Conservation (phyloP, 2,329 filamentous ascomycete genomes). For the Penicillium polonicum region DNA sequence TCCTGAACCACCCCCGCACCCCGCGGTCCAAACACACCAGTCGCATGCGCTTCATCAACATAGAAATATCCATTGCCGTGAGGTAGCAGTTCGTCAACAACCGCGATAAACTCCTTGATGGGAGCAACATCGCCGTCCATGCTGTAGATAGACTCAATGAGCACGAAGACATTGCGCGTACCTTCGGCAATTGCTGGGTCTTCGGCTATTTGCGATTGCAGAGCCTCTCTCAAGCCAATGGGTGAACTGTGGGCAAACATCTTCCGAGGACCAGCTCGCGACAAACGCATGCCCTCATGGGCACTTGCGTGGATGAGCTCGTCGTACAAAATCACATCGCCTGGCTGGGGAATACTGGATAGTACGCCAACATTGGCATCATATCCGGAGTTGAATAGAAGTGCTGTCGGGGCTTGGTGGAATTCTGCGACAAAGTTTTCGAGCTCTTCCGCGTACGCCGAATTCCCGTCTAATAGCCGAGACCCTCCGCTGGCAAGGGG, state of each 20-base stretch:
- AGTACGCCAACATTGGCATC: constrained; percentile 67
- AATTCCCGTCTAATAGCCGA: constrained; percentile 65
- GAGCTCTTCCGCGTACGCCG: constrained; percentile 57
- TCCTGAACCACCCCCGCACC: constrained; percentile 52
- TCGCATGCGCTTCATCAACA: constrained; percentile 58
- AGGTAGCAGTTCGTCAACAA: constrained; percentile 58
- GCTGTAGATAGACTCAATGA: constrained; percentile 71
- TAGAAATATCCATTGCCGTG: constrained; percentile 56
- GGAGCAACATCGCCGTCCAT: constrained; percentile 79
- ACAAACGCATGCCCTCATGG: constrained; percentile 70
- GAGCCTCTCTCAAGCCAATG: neutral
- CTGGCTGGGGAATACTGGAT: constrained; percentile 58
- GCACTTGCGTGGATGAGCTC: constrained; percentile 75
- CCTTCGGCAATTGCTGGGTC: constrained; percentile 41
- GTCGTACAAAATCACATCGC: constrained; percentile 68
- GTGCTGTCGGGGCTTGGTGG: constrained; percentile 56
- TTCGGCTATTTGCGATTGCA: neutral
- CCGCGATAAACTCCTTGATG: constrained; percentile 58
- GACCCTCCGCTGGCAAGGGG: constrained; percentile 59
- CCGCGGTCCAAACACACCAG: constrained; percentile 50
- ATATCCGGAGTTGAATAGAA: constrained; percentile 65
- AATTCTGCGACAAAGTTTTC: constrained; percentile 60
- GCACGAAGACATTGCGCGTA: constrained; percentile 61
- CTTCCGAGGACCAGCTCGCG: constrained; percentile 51
- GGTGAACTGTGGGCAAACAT: constrained; percentile 50